Conservation (phyloP, 2,329 filamentous ascomycete species). For the Fusarium sp. region DNA sequence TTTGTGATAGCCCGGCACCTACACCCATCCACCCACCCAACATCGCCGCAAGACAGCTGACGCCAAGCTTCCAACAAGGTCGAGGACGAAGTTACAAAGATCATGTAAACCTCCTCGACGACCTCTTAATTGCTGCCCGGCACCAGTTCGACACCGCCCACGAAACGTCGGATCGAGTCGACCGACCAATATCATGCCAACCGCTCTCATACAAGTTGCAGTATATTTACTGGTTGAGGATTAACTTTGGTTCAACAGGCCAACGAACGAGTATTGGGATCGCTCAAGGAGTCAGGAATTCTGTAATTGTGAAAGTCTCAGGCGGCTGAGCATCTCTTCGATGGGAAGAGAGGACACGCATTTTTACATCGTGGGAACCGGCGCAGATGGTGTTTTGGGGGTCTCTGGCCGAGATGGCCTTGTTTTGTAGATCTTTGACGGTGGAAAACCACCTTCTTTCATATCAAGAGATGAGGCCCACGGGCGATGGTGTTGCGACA, state of each 20-base stretch:
- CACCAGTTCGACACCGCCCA: conserved; percentile 23
- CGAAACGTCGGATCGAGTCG: conserved; percentile 36
- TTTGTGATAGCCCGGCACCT: conserved; percentile 32
- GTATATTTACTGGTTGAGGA: conserved; percentile 31
- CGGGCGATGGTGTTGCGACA: conserved; percentile 21
- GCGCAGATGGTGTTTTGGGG: conserved; percentile 46
- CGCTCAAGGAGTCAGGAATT: conserved; percentile 46
- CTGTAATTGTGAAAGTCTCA: conserved; percentile 47
- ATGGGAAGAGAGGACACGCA: conserved; percentile 49
- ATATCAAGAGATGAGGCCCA: conserved; percentile 53
- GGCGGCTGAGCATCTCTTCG: conserved; percentile 49
- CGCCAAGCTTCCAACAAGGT: conserved; percentile 65
- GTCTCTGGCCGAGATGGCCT: conserved; percentile 46
- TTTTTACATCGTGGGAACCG: conserved; percentile 43
- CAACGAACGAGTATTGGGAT: conserved; percentile 40
- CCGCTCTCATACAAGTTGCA: conserved; percentile 17
- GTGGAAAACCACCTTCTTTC: conserved; percentile 57
- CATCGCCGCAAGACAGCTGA: conserved; percentile 45
- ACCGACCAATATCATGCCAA: conserved; percentile 12
- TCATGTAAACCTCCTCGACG: conserved; percentile 71
- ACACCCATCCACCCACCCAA: conserved; percentile 18
- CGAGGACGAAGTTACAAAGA: conserved; percentile 89
- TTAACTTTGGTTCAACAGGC: conserved; percentile 48
- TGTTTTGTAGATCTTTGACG: conserved; percentile 59
- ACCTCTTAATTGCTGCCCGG: conserved; percentile 34